Conservation (phyloP, 257 asterid genomes). For the Penstemon newberryi region DNA sequence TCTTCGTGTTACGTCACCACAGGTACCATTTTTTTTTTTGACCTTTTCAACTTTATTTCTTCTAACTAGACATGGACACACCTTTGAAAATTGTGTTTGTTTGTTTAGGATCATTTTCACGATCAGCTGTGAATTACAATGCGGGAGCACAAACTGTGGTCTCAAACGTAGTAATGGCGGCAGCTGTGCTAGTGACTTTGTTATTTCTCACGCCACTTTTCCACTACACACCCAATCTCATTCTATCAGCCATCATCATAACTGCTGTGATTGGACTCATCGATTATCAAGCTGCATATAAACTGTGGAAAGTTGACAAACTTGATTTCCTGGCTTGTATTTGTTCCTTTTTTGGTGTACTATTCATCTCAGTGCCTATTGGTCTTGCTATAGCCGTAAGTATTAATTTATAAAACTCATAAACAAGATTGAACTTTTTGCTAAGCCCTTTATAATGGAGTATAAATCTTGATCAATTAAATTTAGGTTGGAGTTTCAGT, state of each 20-base stretch:
- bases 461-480: not conserved
- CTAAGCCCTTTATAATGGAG: conserved; percentile 26
- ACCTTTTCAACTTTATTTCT: not conserved
- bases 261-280: conserved; percentile 90
- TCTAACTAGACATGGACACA: not conserved
- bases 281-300: conserved; percentile 69
- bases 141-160: conserved; percentile 86
- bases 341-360: conserved; percentile 86
- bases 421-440: conserved; percentile 23
- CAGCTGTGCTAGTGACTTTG: conserved; percentile 74
- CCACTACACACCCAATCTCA: conserved; percentile 80
- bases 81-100: not conserved
- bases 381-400: conserved; percentile 95
- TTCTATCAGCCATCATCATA: conserved; percentile 83
- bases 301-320: conserved; percentile 90
- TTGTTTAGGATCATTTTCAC: conserved; percentile 80
- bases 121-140: conserved; percentile 91
- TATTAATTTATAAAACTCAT: not conserved
- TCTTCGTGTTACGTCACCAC: conserved; percentile 93
- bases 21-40: conserved; percentile 37
- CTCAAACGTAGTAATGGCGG: conserved; percentile 83
- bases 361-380: conserved; percentile 90
- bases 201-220: conserved; percentile 91
- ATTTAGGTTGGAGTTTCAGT: conserved; percentile 86
- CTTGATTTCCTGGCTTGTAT: conserved; percentile 85